These are phyloP conservation scores for Rhynchosporium agropyri DNA, from an alignment of 2,329 filamentous ascomycete species.

Conservation along the genomic window DNA sequence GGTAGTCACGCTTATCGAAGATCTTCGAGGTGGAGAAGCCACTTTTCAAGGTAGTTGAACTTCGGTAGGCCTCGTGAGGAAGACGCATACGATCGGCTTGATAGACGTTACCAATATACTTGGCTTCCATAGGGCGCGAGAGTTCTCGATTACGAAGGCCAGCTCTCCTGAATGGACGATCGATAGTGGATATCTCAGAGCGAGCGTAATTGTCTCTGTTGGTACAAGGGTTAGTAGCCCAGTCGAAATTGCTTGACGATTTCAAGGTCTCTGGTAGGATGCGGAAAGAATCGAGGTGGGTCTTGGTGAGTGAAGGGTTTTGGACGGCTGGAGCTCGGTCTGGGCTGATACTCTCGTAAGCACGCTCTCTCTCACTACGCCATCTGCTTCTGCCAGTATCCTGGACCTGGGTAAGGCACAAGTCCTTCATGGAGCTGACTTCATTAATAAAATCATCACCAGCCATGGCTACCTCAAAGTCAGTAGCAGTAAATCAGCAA, in stretches of 20 bases:
- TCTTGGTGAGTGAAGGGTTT: not conserved
- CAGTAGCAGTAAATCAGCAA: not conserved
- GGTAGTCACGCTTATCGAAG: not conserved
- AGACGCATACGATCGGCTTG: not conserved
- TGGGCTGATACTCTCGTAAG: not conserved
- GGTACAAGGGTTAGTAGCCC: not conserved
- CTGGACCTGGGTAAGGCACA: not conserved
- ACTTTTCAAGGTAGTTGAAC: not conserved
- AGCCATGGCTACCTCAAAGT: not conserved
- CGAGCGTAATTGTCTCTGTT: not conserved
- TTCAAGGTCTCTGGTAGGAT: conserved; percentile 7
- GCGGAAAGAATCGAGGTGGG: conserved; percentile 9
- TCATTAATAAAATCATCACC: not conserved
- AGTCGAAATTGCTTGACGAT: conserved; percentile 10
- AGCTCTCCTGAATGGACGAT: conserved; percentile 6
- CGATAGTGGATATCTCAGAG: not conserved
- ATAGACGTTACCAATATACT: not conserved
- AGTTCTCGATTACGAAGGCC: conserved; percentile 6
- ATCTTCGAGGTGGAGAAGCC: not conserved
- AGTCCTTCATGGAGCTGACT: not conserved
- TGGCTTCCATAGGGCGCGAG: not conserved
- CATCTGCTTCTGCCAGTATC: conserved; percentile 1
- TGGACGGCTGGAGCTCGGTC: not conserved
- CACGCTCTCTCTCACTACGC: not conserved
- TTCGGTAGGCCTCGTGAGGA: conserved; percentile 6